Percentiles rank a stretch among this genome's conserved stretches.
These are phyloP conservation scores for Neotropicomus parvogracilis DNA, from an alignment of 1,284 basidiomycete species.

Conservation along the genomic window DNA sequence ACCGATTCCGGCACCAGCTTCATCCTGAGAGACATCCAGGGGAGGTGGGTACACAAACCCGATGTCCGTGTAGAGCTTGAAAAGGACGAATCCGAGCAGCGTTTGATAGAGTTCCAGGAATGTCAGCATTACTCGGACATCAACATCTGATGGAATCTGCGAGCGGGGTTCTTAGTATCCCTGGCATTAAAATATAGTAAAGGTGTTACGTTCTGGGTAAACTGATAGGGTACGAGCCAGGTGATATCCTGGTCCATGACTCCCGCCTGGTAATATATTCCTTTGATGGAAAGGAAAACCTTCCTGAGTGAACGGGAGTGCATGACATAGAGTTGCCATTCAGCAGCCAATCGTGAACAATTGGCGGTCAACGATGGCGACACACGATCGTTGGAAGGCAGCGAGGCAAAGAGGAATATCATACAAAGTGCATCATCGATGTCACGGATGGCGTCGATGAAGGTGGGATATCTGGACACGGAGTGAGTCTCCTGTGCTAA, in stretches of 20 bases:
- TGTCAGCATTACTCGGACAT: conserved; percentile 97
- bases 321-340: conserved; percentile 97
- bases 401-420: conserved; percentile 86
- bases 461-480: conserved; percentile 84
- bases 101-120: conserved; percentile 99
- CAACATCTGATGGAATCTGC: conserved; percentile 93
- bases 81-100: conserved; percentile 91
- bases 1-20: conserved; percentile 85
- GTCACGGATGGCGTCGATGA: conserved; percentile 93
- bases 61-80: conserved; percentile 95
- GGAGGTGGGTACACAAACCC: conserved; percentile 95
- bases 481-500: conserved; percentile 1
- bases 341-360: conserved; percentile 83
- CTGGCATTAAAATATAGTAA: neutral
- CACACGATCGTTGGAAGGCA: conserved; percentile 81
- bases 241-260: conserved; percentile 90
- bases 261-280: conserved; percentile 97
- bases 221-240: conserved; percentile 98
- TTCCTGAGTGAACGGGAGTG: conserved; percentile 84
- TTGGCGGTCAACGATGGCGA: conserved; percentile 86
- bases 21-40: conserved; percentile 81
- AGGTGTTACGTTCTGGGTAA: conserved; percentile 83
- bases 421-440: conserved; percentile 97
- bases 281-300: conserved; percentile 96
- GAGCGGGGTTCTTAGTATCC: conserved; percentile 13